A percentile compares a stretch with the other conserved stretches of the same genome.
Evolutionary conservation across 1,139 yeast species (phyloP).

Genomic region (Yamadazyma siamensis): DNA sequence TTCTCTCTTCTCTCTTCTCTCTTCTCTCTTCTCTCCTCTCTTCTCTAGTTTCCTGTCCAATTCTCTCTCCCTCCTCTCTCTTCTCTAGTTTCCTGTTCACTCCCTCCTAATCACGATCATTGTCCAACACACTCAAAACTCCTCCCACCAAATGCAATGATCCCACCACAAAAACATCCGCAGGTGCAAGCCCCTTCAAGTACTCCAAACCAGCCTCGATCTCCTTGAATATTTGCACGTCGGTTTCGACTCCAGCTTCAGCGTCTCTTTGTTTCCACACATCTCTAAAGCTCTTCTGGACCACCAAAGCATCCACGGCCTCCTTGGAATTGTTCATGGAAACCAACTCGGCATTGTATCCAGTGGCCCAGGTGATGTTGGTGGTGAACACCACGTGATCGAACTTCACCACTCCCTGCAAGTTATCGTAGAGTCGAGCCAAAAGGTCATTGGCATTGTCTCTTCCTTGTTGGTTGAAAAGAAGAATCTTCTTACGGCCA

Average conservation of each 20-base stretch:
- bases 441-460: slow-evolving; percentile 70
- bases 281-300: slow-evolving; percentile 74
- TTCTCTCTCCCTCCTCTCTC: not conserved
- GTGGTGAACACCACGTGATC: slow-evolving; percentile 85
- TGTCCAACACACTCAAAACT: slow-evolving; percentile 75
- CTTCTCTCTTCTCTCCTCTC: not conserved
- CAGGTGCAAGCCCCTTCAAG: slow-evolving; percentile 41
- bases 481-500: slow-evolving; percentile 41
- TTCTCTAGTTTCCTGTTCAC: not conserved
- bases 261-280: slow-evolving; percentile 63
- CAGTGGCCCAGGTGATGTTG: slow-evolving; percentile 86
- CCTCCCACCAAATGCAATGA: slow-evolving; percentile 95
- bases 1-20: too few relatives aligned
- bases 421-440: slow-evolving; percentile 44
- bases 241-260: slow-evolving; percentile 16
- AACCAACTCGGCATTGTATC: slow-evolving; percentile 81
- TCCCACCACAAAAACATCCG: slow-evolving; percentile 90
- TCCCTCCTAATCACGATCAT: slow-evolving; percentile 26
- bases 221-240: slow-evolving; percentile 52
- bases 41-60: too few relatives aligned
- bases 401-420: slow-evolving; percentile 40
- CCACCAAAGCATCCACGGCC: slow-evolving; percentile 69
- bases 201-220: slow-evolving; percentile 72
- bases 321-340: slow-evolving; percentile 80
- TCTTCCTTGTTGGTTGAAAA: slow-evolving; percentile 93